phyloP scores from a whole-genome alignment of 129 eudicot genomes.

The Chrysanthemum seticuspe region DNA sequence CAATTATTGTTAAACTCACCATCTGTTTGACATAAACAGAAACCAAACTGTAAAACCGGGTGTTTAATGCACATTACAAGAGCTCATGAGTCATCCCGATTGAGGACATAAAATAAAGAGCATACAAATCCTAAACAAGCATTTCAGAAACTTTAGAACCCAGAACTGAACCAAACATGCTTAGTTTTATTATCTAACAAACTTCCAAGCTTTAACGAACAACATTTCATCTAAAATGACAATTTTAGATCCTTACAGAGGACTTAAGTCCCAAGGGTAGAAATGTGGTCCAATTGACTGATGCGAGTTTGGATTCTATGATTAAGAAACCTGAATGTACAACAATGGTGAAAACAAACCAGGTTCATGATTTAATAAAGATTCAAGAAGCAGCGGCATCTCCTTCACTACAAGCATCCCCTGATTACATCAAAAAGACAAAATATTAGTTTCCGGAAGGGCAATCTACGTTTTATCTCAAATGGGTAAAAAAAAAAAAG shows the following conservation, averaged over 20 bases:
- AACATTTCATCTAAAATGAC: not conserved
- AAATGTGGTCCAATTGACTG: not conserved
- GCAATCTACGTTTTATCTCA: no score
- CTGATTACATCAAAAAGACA: conserved; percentile 29
- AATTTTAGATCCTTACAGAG: not conserved
- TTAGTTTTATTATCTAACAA: not conserved
- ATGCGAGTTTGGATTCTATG: no score
- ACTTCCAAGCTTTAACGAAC: not conserved
- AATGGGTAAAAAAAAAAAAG: no score
- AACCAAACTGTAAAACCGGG: no score
- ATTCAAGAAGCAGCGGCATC: conserved; percentile 31
- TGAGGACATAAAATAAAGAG: no score
- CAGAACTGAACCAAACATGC: no score
- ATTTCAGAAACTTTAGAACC: no score
- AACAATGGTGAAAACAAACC: conserved; percentile 13
- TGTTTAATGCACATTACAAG: no score
- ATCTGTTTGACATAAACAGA: no score
- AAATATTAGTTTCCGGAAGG: not conserved
- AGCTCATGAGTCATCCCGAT: no score
- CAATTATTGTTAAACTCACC: no score
- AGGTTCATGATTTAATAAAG: not conserved
- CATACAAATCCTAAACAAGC: no score
- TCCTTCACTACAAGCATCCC: conserved; percentile 49
- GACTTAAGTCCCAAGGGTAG: not conserved
- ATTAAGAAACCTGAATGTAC: conserved; percentile 6